Conservation (phyloP, 176 grass and related monocot genomes). For the Elaeis guineensis region DNA sequence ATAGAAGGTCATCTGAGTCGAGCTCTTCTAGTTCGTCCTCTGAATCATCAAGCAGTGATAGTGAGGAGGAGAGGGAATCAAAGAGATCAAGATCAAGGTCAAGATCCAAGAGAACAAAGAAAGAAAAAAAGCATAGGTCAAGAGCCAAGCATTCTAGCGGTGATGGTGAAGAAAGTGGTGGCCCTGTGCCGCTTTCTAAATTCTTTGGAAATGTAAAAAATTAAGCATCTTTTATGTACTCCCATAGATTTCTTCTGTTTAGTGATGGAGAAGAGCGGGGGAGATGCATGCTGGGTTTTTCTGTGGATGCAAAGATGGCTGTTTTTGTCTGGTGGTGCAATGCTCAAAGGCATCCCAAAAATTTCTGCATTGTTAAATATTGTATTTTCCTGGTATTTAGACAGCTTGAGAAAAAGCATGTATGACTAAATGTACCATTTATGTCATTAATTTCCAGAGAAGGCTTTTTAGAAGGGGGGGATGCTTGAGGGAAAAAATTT, state of each 20-base stretch:
- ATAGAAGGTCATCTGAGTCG: conserved; percentile 68
- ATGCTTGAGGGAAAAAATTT: too few species aligned
- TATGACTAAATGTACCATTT: too few species aligned
- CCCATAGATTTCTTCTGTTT: neutral
- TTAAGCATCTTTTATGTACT: conserved; percentile 29
- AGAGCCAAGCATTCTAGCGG: conserved; percentile 39
- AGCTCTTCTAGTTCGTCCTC: conserved; percentile 60
- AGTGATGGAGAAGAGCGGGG: neutral
- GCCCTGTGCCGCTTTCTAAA: conserved; percentile 75
- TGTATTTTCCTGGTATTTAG: too few species aligned
- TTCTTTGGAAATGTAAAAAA: conserved; percentile 69
- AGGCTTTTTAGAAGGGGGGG: too few species aligned
- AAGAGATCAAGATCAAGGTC: conserved; percentile 69
- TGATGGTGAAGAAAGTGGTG: conserved; percentile 33
- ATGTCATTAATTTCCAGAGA: too few species aligned
- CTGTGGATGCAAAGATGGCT: too few species aligned
- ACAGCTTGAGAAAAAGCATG: too few species aligned
- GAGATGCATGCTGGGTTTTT: too few species aligned
- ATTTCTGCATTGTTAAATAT: too few species aligned
- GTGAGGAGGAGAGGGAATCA: conserved; percentile 49
- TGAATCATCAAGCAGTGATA: conserved; percentile 56
- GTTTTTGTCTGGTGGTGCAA: too few species aligned
- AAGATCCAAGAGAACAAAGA: conserved; percentile 69
- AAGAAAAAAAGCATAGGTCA: conserved; percentile 80
- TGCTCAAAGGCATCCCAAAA: too few species aligned